Base-by-base conservation (phyloP, 495 filamentous ascomycete genomes). In the Rusavskia elegans region DNA sequence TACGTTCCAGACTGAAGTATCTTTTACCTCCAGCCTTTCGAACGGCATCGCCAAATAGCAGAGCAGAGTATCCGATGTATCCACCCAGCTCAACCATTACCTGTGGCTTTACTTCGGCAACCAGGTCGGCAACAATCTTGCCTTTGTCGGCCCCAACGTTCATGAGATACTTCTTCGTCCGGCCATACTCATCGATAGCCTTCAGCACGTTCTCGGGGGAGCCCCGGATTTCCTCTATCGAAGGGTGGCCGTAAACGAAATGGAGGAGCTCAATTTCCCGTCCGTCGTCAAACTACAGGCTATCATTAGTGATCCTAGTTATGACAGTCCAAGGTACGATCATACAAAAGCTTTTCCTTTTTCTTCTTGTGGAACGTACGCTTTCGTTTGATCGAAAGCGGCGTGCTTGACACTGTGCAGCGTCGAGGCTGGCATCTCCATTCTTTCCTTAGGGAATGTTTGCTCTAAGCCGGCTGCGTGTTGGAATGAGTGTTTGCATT, bases 71-170 rank as follows among this genome's bases (percentile, higher is more conserved):
- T 41, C 87, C 87, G 30, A 88, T 70, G 65, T 89, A 93, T 45
- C 83, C 82, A 39, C 87, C 87, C 4, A 90, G 74, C 62, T 93
- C 87, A 45, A 92, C 76, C 71, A 89, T 83, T 5, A 69, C 71
- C 38, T 74, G 56, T 0, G 87, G 87, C 61, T 81, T 83, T 45
- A 73, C 59, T 51, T 82, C 67, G 11, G 64, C 63, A 52, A 92
- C 87, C 8, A 87, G 60, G 29, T 81, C 67, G 0, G 69, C 70
- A 17, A 90, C 73, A 21, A 87, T 76, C 39, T 69, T 69, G 41
- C 83, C 85, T 59, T 93, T 93, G 50, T 76, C 64, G 42, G 77
- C 70, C 17, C 87, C 86, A 30, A 93, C 75, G 52, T 87, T 90
- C 80, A 89, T 89, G 45, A 92, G 72, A 52, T 84, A 83, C 27